These are phyloP conservation scores for Wickerhamomyces mucosus DNA, from an alignment of 805 yeast genomes.

Conservation along the genomic window DNA sequence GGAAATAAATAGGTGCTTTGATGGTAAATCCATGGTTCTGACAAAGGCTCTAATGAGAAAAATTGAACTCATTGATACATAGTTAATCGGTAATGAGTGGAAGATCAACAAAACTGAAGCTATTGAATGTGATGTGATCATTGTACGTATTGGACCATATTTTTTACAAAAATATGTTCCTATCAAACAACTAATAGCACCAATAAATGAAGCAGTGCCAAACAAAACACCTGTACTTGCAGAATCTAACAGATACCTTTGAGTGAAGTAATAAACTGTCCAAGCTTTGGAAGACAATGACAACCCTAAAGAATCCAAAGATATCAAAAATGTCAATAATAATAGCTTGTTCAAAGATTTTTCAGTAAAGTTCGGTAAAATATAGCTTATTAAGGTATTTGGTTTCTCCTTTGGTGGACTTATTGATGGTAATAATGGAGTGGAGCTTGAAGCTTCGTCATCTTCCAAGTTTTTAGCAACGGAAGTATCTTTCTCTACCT, in stretches of 20 bases:
- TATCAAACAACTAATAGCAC: conserved; percentile 30
- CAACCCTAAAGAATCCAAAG: conserved; percentile 34
- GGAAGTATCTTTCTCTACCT: conserved; percentile 7
- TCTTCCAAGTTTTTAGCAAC: neutral
- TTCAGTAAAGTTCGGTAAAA: conserved; percentile 11
- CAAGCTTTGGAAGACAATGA: conserved; percentile 36
- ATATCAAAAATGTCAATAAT: conserved; percentile 29
- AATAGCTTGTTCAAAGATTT: conserved; percentile 20
- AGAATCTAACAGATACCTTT: conserved; percentile 26
- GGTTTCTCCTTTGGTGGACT: conserved; percentile 1
- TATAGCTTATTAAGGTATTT: conserved; percentile 1
- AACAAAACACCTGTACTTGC: conserved; percentile 31
- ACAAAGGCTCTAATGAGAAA: conserved; percentile 26
- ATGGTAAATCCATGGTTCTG: conserved; percentile 39
- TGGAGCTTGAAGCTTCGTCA: neutral
- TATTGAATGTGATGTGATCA: conserved; percentile 35
- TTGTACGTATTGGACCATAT: conserved; percentile 34
- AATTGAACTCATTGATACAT: conserved; percentile 24
- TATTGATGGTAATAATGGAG: neutral
- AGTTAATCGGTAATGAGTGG: conserved; percentile 29
- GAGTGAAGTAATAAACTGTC: conserved; percentile 34
- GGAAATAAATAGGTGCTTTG: conserved; percentile 38
- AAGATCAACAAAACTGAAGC: conserved; percentile 30
- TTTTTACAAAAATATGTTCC: conserved; percentile 35
- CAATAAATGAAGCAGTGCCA: conserved; percentile 27